Percentiles rank a stretch among this genome's conserved stretches.
phyloP scores from a whole-genome alignment of 345 rosid genomes.

The Raphanus sativus region DNA sequence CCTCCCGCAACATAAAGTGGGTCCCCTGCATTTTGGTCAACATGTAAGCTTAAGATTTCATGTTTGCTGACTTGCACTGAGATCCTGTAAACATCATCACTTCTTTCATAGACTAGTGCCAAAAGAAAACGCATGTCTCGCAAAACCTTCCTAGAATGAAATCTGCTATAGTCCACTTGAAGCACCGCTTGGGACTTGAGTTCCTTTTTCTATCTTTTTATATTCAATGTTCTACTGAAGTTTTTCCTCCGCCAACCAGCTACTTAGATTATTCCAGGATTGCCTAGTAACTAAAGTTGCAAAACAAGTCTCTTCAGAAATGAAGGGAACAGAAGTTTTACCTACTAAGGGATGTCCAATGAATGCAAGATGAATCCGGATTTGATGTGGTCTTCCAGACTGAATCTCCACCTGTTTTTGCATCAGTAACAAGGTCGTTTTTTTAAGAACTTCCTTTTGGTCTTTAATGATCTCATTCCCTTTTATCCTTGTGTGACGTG shows the following conservation, averaged over 20 bases:
- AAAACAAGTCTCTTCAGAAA: too few species aligned
- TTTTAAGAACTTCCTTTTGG: constrained; percentile 1
- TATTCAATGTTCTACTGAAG: not conserved
- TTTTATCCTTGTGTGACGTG: not conserved
- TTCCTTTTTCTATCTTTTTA: not conserved
- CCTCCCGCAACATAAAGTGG: constrained; percentile 74
- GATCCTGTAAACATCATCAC: not conserved
- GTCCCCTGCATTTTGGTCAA: constrained; percentile 56
- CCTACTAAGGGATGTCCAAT: constrained; percentile 83
- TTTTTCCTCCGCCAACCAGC: not conserved
- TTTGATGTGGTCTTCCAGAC: constrained; percentile 91
- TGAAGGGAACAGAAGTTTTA: constrained; percentile 37
- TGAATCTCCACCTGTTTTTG: constrained; percentile 74
- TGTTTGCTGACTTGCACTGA: constrained; percentile 17
- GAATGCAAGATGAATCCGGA: constrained; percentile 85
- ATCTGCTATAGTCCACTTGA: not conserved
- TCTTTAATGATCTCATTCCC: not conserved
- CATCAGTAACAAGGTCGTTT: not conserved
- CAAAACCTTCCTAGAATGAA: not conserved
- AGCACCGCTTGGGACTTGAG: constrained; percentile 1
- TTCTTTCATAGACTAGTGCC: not conserved
- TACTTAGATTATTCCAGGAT: not conserved
- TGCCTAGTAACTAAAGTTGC: not conserved
- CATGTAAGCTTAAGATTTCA: constrained; percentile 16
- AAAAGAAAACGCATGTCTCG: not conserved